A percentile compares a stretch with the other conserved stretches of the same genome.
These are phyloP conservation scores for Blastocystis hominis DNA, from an alignment of 352 stramenopile genomes.

Conservation along the genomic window DNA sequence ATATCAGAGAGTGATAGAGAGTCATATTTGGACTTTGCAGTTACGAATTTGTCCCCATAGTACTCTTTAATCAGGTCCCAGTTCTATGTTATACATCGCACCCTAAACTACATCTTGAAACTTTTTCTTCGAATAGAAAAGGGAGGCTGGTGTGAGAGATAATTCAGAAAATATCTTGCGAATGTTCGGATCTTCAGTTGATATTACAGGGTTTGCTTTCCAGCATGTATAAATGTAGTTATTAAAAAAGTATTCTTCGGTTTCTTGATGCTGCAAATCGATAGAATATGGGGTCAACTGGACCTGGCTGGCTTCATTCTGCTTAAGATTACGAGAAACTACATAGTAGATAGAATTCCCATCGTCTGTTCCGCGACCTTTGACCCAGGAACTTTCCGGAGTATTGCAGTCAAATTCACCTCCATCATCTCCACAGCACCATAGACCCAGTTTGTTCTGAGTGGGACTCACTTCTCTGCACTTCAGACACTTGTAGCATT, in stretches of 20 bases:
- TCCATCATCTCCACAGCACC: conserved; percentile 4
- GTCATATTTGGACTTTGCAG: not conserved
- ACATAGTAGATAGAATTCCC: not conserved
- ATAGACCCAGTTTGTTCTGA: not conserved
- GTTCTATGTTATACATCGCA: not conserved
- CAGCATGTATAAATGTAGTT: conserved; percentile 14
- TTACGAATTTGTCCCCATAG: not conserved
- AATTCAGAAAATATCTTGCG: not conserved
- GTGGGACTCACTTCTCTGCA: not conserved
- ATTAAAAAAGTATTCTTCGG: not conserved
- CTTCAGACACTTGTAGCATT: conserved; percentile 55
- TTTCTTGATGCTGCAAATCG: not conserved
- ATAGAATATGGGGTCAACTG: not conserved
- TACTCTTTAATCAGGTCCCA: not conserved
- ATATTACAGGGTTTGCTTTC: not conserved
- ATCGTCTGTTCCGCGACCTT: not conserved
- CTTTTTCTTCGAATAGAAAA: not conserved
- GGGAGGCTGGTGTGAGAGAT: not conserved
- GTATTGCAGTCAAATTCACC: not conserved
- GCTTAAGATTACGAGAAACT: not conserved
- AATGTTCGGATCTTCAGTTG: not conserved
- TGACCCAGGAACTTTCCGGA: not conserved
- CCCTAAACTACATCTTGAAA: not conserved
- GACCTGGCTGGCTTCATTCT: not conserved
- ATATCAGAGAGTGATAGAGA: not conserved